phyloP scores from a whole-genome alignment of 2,329 filamentous ascomycete genomes.

The Diaporthe destruens region DNA sequence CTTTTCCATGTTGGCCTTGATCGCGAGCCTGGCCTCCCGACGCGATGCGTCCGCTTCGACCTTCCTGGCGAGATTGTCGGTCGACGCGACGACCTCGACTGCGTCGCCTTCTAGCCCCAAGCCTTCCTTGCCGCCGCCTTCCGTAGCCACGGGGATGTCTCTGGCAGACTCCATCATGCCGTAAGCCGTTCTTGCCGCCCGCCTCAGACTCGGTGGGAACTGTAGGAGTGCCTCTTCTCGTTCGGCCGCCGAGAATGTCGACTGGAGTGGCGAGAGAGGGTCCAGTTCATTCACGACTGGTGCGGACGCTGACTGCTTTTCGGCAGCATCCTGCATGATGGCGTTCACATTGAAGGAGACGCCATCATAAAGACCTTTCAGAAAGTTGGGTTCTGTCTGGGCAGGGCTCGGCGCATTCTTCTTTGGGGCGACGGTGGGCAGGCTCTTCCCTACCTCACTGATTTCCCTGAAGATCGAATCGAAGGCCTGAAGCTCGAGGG shows the following conservation, averaged over 20 bases:
- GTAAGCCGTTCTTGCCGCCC: slow-evolving; percentile 55
- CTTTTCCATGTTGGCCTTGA: slow-evolving; percentile 66
- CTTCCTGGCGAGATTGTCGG: slow-evolving; percentile 46
- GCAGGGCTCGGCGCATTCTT: slow-evolving; percentile 36
- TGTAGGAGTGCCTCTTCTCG: slow-evolving; percentile 53
- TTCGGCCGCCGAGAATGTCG: slow-evolving; percentile 46
- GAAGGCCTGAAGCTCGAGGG: slow-evolving; percentile 62
- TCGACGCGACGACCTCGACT: slow-evolving; percentile 44
- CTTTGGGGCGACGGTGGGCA: slow-evolving; percentile 46
- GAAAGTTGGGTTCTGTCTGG: slow-evolving; percentile 27
- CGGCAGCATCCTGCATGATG: slow-evolving; percentile 48
- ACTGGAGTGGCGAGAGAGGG: slow-evolving; percentile 43
- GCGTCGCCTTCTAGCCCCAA: slow-evolving; percentile 43
- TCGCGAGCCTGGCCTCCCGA: slow-evolving; percentile 61
- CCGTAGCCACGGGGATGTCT: slow-evolving; percentile 37
- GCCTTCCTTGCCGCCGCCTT: slow-evolving; percentile 12
- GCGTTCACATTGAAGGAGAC: slow-evolving; percentile 43
- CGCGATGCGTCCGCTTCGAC: slow-evolving; percentile 57
- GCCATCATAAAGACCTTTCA: slow-evolving; percentile 31
- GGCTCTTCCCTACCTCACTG: slow-evolving; percentile 49
- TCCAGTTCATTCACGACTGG: slow-evolving; percentile 37
- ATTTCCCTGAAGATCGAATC: slow-evolving; percentile 71
- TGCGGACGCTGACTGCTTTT: slow-evolving; percentile 33
- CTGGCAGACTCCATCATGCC: slow-evolving; percentile 48
- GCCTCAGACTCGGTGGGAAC: slow-evolving; percentile 56